Evolutionary conservation across 495 filamentous ascomycete genomes (phyloP).

Genomic region (Saxophila tyrrhenica): DNA sequence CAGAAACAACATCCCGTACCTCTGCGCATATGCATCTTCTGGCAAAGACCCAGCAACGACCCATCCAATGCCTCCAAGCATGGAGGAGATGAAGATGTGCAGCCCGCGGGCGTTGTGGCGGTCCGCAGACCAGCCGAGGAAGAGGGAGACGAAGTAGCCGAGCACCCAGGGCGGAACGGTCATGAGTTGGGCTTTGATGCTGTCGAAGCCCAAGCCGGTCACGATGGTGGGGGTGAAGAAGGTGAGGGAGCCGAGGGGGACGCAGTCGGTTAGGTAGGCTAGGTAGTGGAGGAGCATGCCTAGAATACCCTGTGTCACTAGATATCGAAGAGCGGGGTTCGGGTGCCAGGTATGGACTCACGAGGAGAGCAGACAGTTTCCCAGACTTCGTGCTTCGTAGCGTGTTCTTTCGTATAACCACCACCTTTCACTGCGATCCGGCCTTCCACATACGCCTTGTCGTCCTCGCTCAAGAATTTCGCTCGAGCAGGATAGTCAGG

Average conservation of each 20-base stretch:
- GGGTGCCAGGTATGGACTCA: too few relatives aligned
- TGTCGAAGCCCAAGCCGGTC: constrained; percentile 35
- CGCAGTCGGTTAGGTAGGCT: constrained; percentile 11
- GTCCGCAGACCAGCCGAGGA: constrained; percentile 11
- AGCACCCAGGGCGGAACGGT: constrained; percentile 21
- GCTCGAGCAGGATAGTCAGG: constrained; percentile 66
- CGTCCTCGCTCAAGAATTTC: constrained; percentile 55
- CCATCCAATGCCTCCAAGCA: constrained; percentile 13
- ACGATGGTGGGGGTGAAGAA: constrained; percentile 46
- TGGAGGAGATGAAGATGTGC: constrained; percentile 10
- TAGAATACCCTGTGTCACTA: too few relatives aligned
- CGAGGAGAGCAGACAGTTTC: constrained; percentile 7
- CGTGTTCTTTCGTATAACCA: constrained; percentile 15
- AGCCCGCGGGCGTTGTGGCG: constrained; percentile 12
- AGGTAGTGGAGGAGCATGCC: constrained; percentile 16
- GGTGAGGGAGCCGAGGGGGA: constrained; percentile 29
- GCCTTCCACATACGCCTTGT: constrained; percentile 34
- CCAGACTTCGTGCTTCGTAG: constrained; percentile 9
- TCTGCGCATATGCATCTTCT: constrained; percentile 5
- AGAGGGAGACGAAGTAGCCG: constrained; percentile 11
- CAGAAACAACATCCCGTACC: constrained; percentile 13
- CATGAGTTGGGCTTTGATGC: constrained; percentile 32
- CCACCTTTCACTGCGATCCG: constrained; percentile 11
- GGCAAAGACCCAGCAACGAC: constrained; percentile 16
- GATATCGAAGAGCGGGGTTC: too few relatives aligned